Evolutionary conservation across 78 protist genomes (phyloP).

Genomic region (Cavenderia fasciculata): DNA sequence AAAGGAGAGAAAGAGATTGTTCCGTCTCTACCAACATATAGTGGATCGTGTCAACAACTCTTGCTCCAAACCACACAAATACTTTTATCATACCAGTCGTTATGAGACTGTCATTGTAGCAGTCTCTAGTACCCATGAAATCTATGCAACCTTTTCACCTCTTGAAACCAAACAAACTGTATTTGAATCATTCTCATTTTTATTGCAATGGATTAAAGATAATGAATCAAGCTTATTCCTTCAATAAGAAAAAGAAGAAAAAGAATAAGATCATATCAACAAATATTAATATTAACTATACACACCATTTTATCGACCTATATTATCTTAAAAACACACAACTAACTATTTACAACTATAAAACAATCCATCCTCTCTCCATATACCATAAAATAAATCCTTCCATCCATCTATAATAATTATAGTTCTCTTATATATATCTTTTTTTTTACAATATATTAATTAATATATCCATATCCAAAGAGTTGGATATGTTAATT

Average conservation of each 20-base stretch:
- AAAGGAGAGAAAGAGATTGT: constrained; percentile 67
- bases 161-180: constrained; percentile 58
- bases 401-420: not conserved
- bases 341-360: not conserved
- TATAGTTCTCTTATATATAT: not conserved
- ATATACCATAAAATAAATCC: not conserved
- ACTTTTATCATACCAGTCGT: constrained; percentile 63
- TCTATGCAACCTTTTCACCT: constrained; percentile 79
- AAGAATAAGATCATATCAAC: no score
- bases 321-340: not conserved
- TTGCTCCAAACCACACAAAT: constrained; percentile 71
- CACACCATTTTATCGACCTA: not conserved
- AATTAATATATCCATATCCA: no score
- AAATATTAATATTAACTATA: not conserved
- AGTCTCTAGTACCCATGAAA: constrained; percentile 53
- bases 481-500: no score
- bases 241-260: not conserved
- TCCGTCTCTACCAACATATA: constrained; percentile 75
- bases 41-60: constrained; percentile 35
- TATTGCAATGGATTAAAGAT: constrained; percentile 79
- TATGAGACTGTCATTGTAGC: constrained; percentile 76
- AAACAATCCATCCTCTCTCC: not conserved
- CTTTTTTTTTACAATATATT: no score
- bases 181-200: constrained; percentile 25
- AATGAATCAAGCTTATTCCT: constrained; percentile 54